Conservation (phyloP, 805 yeast species). For the Candida tallmaniae region DNA sequence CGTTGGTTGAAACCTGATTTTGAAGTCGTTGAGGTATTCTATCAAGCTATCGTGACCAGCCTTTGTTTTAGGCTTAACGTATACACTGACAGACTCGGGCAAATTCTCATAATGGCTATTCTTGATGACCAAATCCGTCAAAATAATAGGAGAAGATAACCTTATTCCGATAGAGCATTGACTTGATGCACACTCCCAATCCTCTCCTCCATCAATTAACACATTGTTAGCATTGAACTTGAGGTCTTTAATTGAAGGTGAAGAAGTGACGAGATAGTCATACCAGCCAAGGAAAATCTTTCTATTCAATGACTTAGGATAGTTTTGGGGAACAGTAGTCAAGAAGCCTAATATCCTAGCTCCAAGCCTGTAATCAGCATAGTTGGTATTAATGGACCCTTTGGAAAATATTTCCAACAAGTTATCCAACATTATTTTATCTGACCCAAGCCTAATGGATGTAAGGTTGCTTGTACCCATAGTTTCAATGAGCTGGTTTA, state of each 20-base stretch:
- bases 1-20: slow-evolving; percentile 6
- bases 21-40: slow-evolving; percentile 16
- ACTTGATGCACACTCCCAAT: slow-evolving; percentile 28
- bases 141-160: slow-evolving; percentile 24
- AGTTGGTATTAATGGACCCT: slow-evolving; percentile 33
- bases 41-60: slow-evolving; percentile 15
- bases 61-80: slow-evolving; percentile 24
- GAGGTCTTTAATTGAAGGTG: slow-evolving; percentile 20
- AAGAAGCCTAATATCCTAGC: slow-evolving; percentile 38
- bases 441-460: slow-evolving; percentile 8
- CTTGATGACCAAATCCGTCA: slow-evolving; percentile 32
- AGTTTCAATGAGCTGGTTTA: slow-evolving; percentile 23
- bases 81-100: slow-evolving; percentile 21
- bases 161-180: slow-evolving; percentile 34
- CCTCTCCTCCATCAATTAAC: slow-evolving; percentile 27
- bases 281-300: slow-evolving; percentile 38
- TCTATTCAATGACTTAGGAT: slow-evolving; percentile 19
- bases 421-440: slow-evolving; percentile 23
- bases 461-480: slow-evolving; percentile 7
- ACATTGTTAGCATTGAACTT: slow-evolving; percentile 37
- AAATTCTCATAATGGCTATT: slow-evolving; percentile 9
- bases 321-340: slow-evolving; percentile 20
- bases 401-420: slow-evolving; percentile 27
- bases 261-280: slow-evolving; percentile 24
- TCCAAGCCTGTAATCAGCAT: slow-evolving; percentile 36